These are phyloP conservation scores for Aquilaria yunnanensis DNA, from an alignment of 345 rosid species.

Conservation along the genomic window DNA sequence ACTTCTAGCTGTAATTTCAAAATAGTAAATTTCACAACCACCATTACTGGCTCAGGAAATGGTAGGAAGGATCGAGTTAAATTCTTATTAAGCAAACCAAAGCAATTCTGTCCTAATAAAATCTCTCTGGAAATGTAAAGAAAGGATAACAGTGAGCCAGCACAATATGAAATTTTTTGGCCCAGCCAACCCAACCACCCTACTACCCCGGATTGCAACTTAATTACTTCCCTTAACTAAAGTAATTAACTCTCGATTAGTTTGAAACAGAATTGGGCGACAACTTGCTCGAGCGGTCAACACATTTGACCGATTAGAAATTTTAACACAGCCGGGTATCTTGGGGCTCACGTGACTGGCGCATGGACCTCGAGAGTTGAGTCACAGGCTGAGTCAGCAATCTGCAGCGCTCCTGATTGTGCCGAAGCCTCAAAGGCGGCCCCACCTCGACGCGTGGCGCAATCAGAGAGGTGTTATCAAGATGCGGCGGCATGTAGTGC, in stretches of 20 bases:
- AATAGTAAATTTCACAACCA: conserved; percentile 2
- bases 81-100: not conserved
- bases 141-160: conserved; percentile 8
- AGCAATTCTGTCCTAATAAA: not conserved
- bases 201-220: no score
- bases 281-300: not conserved
- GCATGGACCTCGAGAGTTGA: conserved; percentile 32
- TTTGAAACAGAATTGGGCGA: not conserved
- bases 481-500: conserved; percentile 41
- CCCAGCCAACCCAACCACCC: not conserved
- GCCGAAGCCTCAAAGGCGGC: not conserved
- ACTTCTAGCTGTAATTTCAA: conserved; percentile 31
- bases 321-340: conserved; percentile 54
- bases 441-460: conserved; percentile 29
- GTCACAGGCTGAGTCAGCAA: conserved; percentile 39
- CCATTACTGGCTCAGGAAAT: no score
- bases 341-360: conserved; percentile 76
- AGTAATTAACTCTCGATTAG: conserved; percentile 1
- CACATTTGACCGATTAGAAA: conserved; percentile 23
- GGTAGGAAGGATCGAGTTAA: not conserved
- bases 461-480: conserved; percentile 15
- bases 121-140: not conserved
- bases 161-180: conserved; percentile 11
- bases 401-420: conserved; percentile 13
- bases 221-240: not conserved